Evolutionary conservation across 352 stramenopile genomes (phyloP).

Genomic region (Phytophthora vignae): DNA sequence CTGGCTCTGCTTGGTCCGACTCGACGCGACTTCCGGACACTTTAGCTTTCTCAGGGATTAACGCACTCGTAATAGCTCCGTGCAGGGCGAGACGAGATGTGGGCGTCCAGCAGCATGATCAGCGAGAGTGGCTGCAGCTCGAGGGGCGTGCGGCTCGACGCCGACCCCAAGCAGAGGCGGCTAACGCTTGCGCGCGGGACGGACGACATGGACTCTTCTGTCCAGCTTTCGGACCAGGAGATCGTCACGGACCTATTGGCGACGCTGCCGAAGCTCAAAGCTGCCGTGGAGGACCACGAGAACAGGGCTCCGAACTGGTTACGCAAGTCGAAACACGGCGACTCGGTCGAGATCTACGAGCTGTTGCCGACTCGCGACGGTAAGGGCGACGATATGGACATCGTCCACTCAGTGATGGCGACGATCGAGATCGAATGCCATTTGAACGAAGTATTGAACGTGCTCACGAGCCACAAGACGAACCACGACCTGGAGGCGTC

Average conservation of each 20-base stretch:
- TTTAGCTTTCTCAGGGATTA: conserved; percentile 29
- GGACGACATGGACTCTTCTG: conserved; percentile 17
- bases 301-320: conserved; percentile 47
- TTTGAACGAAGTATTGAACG: conserved; percentile 73
- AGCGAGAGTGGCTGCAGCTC: conserved; percentile 41
- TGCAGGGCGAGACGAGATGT: conserved; percentile 29
- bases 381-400: conserved; percentile 55
- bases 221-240: conserved; percentile 50
- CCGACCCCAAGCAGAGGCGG: conserved; percentile 26
- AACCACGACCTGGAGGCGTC: conserved; percentile 55
- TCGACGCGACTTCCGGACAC: conserved; percentile 13
- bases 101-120: conserved; percentile 45
- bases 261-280: conserved; percentile 53
- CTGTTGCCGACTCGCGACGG: conserved; percentile 41
- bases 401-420: conserved; percentile 59
- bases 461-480: conserved; percentile 56
- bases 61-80: conserved; percentile 3
- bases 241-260: conserved; percentile 52
- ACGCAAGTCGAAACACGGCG: conserved; percentile 52
- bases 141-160: conserved; percentile 30
- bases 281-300: conserved; percentile 46
- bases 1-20: conserved; percentile 32
- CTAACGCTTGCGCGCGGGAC: conserved; percentile 33
- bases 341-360: conserved; percentile 58
- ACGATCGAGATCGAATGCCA: conserved; percentile 63